phyloP scores from a whole-genome alignment of 176 grass and related monocot genomes.

The Phoenix dactylifera region DNA sequence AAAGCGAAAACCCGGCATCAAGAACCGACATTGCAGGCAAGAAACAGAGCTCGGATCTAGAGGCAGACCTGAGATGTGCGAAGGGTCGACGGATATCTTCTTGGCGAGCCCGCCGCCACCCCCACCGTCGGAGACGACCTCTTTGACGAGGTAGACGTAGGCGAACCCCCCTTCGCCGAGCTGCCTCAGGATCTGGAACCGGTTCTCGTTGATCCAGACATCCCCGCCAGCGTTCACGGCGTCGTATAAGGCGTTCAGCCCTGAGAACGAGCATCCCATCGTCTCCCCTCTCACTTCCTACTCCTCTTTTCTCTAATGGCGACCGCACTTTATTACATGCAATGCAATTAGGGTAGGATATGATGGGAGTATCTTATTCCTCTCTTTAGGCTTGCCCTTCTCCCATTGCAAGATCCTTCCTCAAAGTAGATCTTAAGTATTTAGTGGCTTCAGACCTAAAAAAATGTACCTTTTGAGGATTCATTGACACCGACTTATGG shows the following conservation, averaged over 20 bases:
- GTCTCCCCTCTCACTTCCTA: slow-evolving; percentile 3
- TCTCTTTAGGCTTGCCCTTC: too few species aligned
- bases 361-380: too few species aligned
- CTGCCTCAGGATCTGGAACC: slow-evolving; percentile 68
- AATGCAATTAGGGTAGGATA: too few species aligned
- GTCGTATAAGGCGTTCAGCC: slow-evolving; percentile 72
- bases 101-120: slow-evolving; percentile 29
- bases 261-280: slow-evolving; percentile 94
- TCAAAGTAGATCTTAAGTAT: too few species aligned
- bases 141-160: slow-evolving; percentile 76
- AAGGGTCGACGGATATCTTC: slow-evolving; percentile 63
- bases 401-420: too few species aligned
- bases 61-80: slow-evolving; percentile 67
- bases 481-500: too few species aligned
- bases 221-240: slow-evolving; percentile 49
- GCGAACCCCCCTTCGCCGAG: slow-evolving; percentile 58
- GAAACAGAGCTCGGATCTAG: too few species aligned
- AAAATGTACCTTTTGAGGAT: too few species aligned
- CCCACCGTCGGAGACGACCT: slow-evolving; percentile 36
- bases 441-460: too few species aligned
- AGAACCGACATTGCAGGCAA: too few species aligned
- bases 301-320: background rate
- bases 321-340: too few species aligned
- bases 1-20: too few species aligned
- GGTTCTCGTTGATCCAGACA: slow-evolving; percentile 82